Evolutionary conservation across 148 eudicot genomes (phyloP).

Genomic region (Arctostaphylos glauca): DNA sequence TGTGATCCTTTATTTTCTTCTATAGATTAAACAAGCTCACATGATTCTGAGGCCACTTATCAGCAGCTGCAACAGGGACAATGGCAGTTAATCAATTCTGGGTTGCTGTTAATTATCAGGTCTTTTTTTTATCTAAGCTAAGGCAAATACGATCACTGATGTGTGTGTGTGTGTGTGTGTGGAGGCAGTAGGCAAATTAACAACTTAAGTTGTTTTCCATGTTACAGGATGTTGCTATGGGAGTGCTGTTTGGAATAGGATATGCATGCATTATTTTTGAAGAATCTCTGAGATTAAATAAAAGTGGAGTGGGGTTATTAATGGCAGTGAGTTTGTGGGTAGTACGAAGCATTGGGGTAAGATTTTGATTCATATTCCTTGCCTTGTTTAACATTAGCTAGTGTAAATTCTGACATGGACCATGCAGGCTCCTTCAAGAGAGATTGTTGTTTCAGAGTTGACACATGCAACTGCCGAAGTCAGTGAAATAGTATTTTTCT

Average conservation of each 20-base stretch:
- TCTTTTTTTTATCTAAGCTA: slow-evolving; percentile 18
- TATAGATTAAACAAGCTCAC: slow-evolving; percentile 70
- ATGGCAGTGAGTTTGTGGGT: slow-evolving; percentile 98
- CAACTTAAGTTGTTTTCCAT: neutral
- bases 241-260: slow-evolving; percentile 78
- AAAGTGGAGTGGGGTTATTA: slow-evolving; percentile 93
- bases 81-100: slow-evolving; percentile 81
- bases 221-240: slow-evolving; percentile 88
- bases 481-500: slow-evolving; percentile 93
- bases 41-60: slow-evolving; percentile 52
- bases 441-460: slow-evolving; percentile 78
- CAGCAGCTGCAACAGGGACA: slow-evolving; percentile 76
- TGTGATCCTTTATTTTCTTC: slow-evolving; percentile 94
- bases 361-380: slow-evolving; percentile 16
- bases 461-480: slow-evolving; percentile 95
- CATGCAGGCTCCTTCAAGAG: slow-evolving; percentile 88
- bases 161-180: no score
- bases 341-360: slow-evolving; percentile 87
- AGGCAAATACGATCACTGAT: neutral
- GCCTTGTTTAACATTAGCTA: neutral
- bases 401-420: slow-evolving; percentile 11
- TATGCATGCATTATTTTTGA: slow-evolving; percentile 93
- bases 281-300: slow-evolving; percentile 93
- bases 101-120: slow-evolving; percentile 97
- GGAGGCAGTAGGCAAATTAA: no score